Conservation (phyloP, 805 yeast genomes). For the Candida suzukii region DNA sequence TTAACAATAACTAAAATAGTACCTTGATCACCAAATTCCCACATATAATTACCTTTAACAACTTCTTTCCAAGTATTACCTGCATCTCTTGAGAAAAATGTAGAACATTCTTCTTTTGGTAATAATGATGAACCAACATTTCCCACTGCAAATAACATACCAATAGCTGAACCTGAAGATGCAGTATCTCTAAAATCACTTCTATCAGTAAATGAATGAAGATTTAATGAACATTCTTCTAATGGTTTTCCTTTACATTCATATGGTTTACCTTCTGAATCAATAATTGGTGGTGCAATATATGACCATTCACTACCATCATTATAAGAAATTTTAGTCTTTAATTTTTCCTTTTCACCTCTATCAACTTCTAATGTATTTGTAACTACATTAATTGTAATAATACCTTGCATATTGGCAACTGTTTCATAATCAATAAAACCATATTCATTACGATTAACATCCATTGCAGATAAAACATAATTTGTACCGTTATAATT, state of each 20-base stretch:
- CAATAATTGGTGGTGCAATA: conserved; percentile 60
- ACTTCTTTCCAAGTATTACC: conserved; percentile 86
- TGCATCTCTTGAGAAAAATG: conserved; percentile 80
- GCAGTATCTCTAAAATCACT: conserved; percentile 8
- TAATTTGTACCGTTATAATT: conserved; percentile 89
- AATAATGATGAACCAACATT: conserved; percentile 68
- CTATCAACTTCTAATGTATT: conserved; percentile 10
- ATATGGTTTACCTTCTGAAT: conserved; percentile 18
- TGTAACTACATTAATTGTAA: conserved; percentile 30
- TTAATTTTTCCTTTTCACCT: conserved; percentile 39
- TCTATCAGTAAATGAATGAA: conserved; percentile 28
- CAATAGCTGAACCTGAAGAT: conserved; percentile 45
- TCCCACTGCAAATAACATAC: conserved; percentile 88
- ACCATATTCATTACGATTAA: conserved; percentile 59
- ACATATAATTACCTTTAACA: conserved; percentile 65
- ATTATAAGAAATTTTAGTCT: conserved; percentile 10
- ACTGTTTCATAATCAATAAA: conserved; percentile 38
- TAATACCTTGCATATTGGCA: conserved; percentile 36
- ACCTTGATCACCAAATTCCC: conserved; percentile 98
- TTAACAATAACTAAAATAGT: conserved; percentile 71
- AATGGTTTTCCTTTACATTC: conserved; percentile 3
- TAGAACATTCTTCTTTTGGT: conserved; percentile 32
- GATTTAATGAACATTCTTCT: conserved; percentile 16
- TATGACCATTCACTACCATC: conserved; percentile 26
- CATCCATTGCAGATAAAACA: conserved; percentile 57